Percentiles rank a stretch among this genome's conserved stretches.
These are phyloP conservation scores for Amylocystis lapponica DNA, from an alignment of 768 basidiomycete genomes.

Conservation along the genomic window DNA sequence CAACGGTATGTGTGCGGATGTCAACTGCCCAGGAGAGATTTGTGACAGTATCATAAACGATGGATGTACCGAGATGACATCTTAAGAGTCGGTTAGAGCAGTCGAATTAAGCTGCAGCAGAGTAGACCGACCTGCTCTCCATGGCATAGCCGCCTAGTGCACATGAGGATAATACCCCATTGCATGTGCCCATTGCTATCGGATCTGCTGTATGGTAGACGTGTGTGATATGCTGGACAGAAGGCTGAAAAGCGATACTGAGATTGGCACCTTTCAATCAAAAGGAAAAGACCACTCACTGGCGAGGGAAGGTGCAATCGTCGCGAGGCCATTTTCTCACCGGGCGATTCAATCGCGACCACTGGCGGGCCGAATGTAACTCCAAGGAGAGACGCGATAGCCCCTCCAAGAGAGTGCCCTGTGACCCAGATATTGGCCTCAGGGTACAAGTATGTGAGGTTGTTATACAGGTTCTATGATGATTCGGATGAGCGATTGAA, in stretches of 20 bases:
- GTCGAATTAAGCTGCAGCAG: no score
- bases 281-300: slow-evolving; percentile 36
- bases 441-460: slow-evolving; percentile 89
- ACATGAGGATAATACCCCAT: slow-evolving; percentile 74
- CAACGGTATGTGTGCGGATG: slow-evolving; percentile 75
- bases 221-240: slow-evolving; percentile 77
- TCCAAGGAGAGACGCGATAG: slow-evolving; percentile 78
- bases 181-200: slow-evolving; percentile 87
- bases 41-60: slow-evolving; percentile 89
- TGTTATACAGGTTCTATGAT: slow-evolving; percentile 85
- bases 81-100: slow-evolving; percentile 26
- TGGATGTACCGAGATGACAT: slow-evolving; percentile 82
- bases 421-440: slow-evolving; percentile 84
- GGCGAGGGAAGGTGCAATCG: slow-evolving; percentile 85
- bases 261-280: no score
- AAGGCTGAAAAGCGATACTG: slow-evolving; percentile 44
- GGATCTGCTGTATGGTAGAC: slow-evolving; percentile 95
- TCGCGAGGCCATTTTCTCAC: slow-evolving; percentile 72
- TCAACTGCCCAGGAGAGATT: slow-evolving; percentile 83
- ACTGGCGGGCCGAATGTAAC: slow-evolving; percentile 85
- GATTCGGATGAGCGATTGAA: not conserved
- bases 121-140: slow-evolving; percentile 63
- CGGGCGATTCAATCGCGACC: slow-evolving; percentile 86
- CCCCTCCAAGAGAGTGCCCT: slow-evolving; percentile 68
- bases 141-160: slow-evolving; percentile 86